Conservation (phyloP, 2,329 filamentous ascomycete species). For the Diaporthe destruens region DNA sequence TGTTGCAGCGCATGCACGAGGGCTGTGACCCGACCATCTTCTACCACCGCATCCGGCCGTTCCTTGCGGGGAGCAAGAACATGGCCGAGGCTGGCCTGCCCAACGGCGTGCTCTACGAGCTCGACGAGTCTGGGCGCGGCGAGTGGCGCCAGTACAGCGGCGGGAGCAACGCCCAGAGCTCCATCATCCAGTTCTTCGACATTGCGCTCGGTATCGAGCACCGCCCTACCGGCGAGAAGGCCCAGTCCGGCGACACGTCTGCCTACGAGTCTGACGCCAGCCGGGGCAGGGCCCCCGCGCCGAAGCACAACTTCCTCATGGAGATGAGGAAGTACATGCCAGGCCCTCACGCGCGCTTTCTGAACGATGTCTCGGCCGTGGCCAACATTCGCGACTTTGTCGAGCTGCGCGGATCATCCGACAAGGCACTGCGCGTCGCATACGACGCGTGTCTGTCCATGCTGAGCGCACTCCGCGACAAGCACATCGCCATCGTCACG, state of each 20-base stretch:
- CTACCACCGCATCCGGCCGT: slow-evolving; percentile 95
- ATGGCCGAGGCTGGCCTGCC: slow-evolving; percentile 95
- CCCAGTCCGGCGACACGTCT: slow-evolving; percentile 55
- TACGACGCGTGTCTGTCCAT: slow-evolving; percentile 90
- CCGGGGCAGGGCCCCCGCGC: slow-evolving; percentile 58
- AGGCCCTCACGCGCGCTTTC: slow-evolving; percentile 88
- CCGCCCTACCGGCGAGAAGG: slow-evolving; percentile 84
- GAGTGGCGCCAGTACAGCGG: slow-evolving; percentile 88
- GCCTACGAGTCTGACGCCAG: slow-evolving; percentile 59
- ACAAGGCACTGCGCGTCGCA: slow-evolving; percentile 79
- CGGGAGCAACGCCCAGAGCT: slow-evolving; percentile 97
- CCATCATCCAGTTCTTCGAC: slow-evolving; percentile 97
- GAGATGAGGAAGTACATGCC: slow-evolving; percentile 99
- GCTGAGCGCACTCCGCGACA: slow-evolving; percentile 81
- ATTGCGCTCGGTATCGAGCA: slow-evolving; percentile 91
- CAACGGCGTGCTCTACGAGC: slow-evolving; percentile 86
- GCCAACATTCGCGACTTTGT: slow-evolving; percentile 92
- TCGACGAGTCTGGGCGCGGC: slow-evolving; percentile 74
- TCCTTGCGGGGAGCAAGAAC: slow-evolving; percentile 95
- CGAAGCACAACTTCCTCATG: slow-evolving; percentile 89
- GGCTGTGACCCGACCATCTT: slow-evolving; percentile 95
- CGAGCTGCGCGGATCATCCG: slow-evolving; percentile 63
- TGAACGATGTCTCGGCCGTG: slow-evolving; percentile 81
- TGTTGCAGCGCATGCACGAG: slow-evolving; percentile 93
- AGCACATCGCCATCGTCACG: slow-evolving; percentile 95